Evolutionary conservation across 2,329 filamentous ascomycete species (phyloP).

Genomic region (Aschersonia sp.): DNA sequence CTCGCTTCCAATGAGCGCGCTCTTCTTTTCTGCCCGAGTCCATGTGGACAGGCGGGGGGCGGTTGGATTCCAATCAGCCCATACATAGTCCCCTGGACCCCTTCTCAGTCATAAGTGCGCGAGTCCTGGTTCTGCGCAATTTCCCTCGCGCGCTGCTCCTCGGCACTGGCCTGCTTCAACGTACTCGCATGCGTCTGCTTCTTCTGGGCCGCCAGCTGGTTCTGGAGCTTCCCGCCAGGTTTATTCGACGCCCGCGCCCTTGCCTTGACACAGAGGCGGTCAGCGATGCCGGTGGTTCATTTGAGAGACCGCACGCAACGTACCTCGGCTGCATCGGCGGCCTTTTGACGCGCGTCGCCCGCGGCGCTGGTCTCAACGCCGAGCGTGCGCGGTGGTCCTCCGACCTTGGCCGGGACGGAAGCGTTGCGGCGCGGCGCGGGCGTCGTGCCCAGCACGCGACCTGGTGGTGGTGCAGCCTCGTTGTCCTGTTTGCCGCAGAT

Average conservation of each 20-base stretch:
- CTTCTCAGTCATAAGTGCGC: constrained; percentile 18
- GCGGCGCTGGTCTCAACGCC: constrained; percentile 29
- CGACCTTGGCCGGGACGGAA: constrained; percentile 35
- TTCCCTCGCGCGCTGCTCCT: constrained; percentile 51
- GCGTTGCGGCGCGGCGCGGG: constrained; percentile 28
- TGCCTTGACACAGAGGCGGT: constrained; percentile 31
- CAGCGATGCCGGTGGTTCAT: neutral
- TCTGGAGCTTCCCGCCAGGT: constrained; percentile 48
- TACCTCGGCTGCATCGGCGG: constrained; percentile 77
- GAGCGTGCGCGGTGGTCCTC: constrained; percentile 47
- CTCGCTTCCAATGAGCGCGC: no score
- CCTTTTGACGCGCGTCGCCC: constrained; percentile 49
- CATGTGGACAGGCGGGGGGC: no score
- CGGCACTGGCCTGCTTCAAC: constrained; percentile 51
- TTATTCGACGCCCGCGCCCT: constrained; percentile 46
- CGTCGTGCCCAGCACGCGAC: constrained; percentile 49
- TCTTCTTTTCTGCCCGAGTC: no score
- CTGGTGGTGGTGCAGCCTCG: constrained; percentile 47
- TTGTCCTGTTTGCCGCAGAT: constrained; percentile 67
- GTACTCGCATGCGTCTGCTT: constrained; percentile 55
- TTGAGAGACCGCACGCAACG: constrained; percentile 13
- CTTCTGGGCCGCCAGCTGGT: constrained; percentile 62
- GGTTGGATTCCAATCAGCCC: no score
- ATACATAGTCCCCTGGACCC: no score
- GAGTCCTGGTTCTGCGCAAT: constrained; percentile 41